Percentiles rank a stretch among this genome's conserved stretches.
These are phyloP conservation scores for Volvariella volvacea DNA, from an alignment of 1,284 basidiomycete genomes.

Conservation along the genomic window DNA sequence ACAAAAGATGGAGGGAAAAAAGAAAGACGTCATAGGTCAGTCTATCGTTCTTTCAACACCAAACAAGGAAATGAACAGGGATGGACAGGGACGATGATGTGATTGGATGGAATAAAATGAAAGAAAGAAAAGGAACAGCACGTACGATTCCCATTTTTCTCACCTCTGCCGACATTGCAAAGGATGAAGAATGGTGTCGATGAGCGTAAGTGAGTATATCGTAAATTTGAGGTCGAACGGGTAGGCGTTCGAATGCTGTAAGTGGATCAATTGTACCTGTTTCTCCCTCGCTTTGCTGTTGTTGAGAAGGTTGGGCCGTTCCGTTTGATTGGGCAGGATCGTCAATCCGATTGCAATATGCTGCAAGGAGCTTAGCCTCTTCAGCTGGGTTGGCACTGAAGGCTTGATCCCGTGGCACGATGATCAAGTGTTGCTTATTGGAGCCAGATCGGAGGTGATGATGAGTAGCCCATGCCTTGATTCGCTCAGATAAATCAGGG, in stretches of 20 bases:
- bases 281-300: not conserved
- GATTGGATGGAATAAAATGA: constrained; percentile 3
- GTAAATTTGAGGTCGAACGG: constrained; percentile 60
- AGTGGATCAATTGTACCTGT: not conserved
- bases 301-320: not conserved
- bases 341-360: not conserved
- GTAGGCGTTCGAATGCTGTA: constrained; percentile 51
- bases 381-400: constrained; percentile 42
- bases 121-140: constrained; percentile 10
- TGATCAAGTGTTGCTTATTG: constrained; percentile 45
- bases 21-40: too few relatives aligned
- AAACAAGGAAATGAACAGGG: not conserved
- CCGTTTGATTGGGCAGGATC: not conserved
- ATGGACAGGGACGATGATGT: not conserved
- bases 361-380: constrained; percentile 23
- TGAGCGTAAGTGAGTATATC: constrained; percentile 64
- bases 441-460: constrained; percentile 61
- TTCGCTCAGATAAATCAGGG: constrained; percentile 35
- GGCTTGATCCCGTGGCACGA: constrained; percentile 55
- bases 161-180: constrained; percentile 49
- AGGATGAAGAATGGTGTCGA: constrained; percentile 45
- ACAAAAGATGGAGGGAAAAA: too few relatives aligned
- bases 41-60: constrained; percentile 4
- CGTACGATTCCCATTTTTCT: constrained; percentile 55
- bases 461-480: constrained; percentile 48